phyloP scores from a whole-genome alignment of 2,329 filamentous ascomycete species.

The Colletotrichum cuscutae region DNA sequence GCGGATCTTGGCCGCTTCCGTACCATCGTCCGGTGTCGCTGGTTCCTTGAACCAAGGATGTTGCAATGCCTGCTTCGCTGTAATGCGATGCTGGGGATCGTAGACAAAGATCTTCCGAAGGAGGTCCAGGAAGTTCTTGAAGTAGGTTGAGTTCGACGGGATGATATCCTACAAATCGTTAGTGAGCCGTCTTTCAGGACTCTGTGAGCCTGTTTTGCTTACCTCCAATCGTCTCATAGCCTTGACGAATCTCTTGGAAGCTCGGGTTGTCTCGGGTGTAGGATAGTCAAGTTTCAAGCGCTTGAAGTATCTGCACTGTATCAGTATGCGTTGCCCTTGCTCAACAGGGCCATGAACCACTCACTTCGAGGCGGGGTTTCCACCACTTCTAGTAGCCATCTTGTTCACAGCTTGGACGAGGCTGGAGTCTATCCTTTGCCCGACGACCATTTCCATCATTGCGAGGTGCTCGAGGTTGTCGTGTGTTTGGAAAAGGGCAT shows the following conservation, averaged over 20 bases:
- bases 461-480: constrained; percentile 78
- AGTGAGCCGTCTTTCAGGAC: constrained; percentile 18
- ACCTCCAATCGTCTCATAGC: constrained; percentile 77
- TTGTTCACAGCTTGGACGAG: constrained; percentile 68
- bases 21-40: constrained; percentile 72
- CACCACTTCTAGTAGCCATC: constrained; percentile 65
- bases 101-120: constrained; percentile 76
- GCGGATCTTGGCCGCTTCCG: constrained; percentile 73
- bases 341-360: constrained; percentile 38
- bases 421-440: constrained; percentile 65
- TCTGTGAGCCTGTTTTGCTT: constrained; percentile 42
- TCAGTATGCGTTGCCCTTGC: neutral
- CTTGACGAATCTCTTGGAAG: constrained; percentile 74
- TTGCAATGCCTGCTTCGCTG: constrained; percentile 72
- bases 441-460: constrained; percentile 80
- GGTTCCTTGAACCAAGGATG: constrained; percentile 76
- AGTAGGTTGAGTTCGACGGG: constrained; percentile 67
- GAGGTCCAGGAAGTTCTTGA: constrained; percentile 72
- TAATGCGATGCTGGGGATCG: constrained; percentile 72
- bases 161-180: constrained; percentile 68
- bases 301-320: constrained; percentile 69
- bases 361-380: constrained; percentile 74
- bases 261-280: constrained; percentile 69
- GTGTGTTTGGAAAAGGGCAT: constrained; percentile 78
- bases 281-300: constrained; percentile 74